Conservation (phyloP, 1,284 basidiomycete genomes). For the Boletus mariae region DNA sequence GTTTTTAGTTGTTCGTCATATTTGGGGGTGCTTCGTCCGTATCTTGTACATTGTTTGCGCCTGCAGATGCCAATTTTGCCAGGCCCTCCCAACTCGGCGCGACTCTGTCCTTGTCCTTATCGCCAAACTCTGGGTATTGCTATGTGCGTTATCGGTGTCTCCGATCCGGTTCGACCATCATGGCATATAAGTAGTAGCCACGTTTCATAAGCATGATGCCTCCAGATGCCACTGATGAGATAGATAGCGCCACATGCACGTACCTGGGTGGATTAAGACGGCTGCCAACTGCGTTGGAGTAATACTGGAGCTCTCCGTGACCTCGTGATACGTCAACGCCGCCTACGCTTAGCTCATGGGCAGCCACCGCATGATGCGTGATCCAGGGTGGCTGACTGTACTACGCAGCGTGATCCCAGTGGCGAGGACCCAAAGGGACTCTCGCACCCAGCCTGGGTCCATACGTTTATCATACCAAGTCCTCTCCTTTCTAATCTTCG, state of each 20-base stretch:
- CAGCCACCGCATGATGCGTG: background rate
- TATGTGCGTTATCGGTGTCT: background rate
- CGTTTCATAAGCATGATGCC: background rate
- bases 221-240: conserved; percentile 6
- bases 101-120: background rate
- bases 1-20: background rate
- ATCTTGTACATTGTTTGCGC: background rate
- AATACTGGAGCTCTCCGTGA: background rate
- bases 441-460: background rate
- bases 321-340: background rate
- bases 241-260: conserved; percentile 5
- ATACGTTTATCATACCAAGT: background rate
- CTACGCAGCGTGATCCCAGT: background rate
- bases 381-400: background rate
- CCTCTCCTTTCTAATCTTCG: conserved; percentile 10
- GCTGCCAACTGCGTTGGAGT: background rate
- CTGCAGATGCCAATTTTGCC: background rate
- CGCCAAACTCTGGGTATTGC: background rate
- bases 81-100: background rate
- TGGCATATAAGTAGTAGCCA: background rate
- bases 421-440: background rate
- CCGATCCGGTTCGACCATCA: background rate
- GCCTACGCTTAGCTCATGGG: background rate
- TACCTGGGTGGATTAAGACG: background rate
- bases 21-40: background rate